Evolutionary conservation across 2,329 filamentous ascomycete species (phyloP), one percentile per base, ranked within the genome.

Genomic region (Chaetomiaceae sp.): DNA sequence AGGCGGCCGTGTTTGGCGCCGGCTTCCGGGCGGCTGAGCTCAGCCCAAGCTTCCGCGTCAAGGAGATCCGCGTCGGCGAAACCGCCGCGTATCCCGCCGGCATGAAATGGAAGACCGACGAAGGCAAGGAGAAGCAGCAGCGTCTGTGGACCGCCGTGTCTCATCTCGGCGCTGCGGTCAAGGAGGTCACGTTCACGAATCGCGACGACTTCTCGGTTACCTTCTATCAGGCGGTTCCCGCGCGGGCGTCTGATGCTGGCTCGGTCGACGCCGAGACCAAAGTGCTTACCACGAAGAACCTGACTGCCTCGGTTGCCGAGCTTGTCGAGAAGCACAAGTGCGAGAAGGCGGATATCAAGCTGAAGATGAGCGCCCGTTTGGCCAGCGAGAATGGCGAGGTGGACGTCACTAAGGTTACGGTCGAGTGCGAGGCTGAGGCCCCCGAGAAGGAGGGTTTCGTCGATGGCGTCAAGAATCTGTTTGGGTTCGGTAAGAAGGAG

Each of bases 21-120:
- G 91, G 87, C 25, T 97, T 99, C 78, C 89, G 91, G 66, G 94
- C 89, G 46, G 94, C 94, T 48, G 84, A 89, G 62, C 79, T 99
- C 54, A 96, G 90, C 72, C 90, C 92, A 36, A 92, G 88, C 68
- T 99, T 99, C 83, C 86, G 90, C 57, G 94, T 99, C 67, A 99
- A 97, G 78, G 94, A 97, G 66, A 99, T 99, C 60, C 81, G 88
- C 54, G 82, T 88, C 47, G 79, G 76, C n/a, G 94, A 99, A 63
- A 82, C 80, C 20, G 81, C 88, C 37, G 78, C 78, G 38, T 96
- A 94, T 67, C 75, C 84, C 2, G 80, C 87, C 25, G 84, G 84
- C 52, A 80, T 96, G 63, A 87, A 86, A 68, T 96, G 89, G 81
- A 81, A 75, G 33, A 76, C 75, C 55, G 77, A 81, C 53, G 83